Percentiles rank a stretch among this genome's conserved stretches.
Conservation (phyloP, 169 alveolate species). For the Eimeria sp. region DNA sequence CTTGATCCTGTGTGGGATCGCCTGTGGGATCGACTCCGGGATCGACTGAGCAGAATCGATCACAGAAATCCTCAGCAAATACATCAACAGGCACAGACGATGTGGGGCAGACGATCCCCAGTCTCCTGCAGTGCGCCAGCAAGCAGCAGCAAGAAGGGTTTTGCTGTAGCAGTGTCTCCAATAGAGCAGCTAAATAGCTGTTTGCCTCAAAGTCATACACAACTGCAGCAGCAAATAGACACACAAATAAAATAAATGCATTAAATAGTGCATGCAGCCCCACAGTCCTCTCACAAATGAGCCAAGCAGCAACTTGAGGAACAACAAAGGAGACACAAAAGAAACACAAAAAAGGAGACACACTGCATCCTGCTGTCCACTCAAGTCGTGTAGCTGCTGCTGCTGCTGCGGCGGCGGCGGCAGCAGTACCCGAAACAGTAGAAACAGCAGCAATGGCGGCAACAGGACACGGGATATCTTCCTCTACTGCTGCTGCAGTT, state of each 20-base stretch:
- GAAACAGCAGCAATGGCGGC: not conserved
- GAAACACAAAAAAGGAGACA: no score
- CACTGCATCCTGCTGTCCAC: no score
- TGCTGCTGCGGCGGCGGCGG: not conserved
- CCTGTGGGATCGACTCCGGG: not conserved
- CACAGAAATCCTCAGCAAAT: conserved; percentile 25
- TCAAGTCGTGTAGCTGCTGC: not conserved
- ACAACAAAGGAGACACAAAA: no score
- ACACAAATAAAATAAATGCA: not conserved
- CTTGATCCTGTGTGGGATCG: not conserved
- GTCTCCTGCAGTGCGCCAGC: not conserved
- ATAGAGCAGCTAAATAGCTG: not conserved
- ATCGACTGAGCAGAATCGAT: not conserved
- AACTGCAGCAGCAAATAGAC: not conserved
- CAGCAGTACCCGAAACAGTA: not conserved
- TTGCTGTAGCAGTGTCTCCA: not conserved
- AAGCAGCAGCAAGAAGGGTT: conserved; percentile 47
- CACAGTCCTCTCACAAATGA: not conserved
- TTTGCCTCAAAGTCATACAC: not conserved
- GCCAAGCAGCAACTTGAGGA: no score
- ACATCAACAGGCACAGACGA: not conserved
- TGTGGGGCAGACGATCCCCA: conserved; percentile 26
- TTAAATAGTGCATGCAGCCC: not conserved
- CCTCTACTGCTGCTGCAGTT: not conserved
- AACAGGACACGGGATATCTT: not conserved